phyloP scores from a whole-genome alignment of 108 stramenopile genomes.

The Cyclotella atomus region DNA sequence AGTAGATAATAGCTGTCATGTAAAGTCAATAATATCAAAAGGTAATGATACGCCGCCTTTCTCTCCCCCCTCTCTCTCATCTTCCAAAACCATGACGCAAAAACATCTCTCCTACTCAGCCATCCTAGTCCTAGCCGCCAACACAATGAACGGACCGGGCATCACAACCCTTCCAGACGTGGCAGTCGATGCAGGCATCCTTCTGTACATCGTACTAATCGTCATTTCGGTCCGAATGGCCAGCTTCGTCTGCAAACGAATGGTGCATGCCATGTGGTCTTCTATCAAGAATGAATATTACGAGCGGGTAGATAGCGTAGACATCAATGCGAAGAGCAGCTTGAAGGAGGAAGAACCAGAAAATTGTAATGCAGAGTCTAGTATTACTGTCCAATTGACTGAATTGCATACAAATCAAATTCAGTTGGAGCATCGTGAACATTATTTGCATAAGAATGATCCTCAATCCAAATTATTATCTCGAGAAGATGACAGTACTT shows the following conservation, averaged over 20 bases:
- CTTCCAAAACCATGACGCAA: slow-evolving; percentile 15
- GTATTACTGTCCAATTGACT: slow-evolving; percentile 12
- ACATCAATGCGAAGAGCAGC: background rate
- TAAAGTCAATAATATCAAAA: too few relatives aligned
- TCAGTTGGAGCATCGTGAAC: background rate
- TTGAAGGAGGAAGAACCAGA: slow-evolving; percentile 7
- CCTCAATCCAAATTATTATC: too few relatives aligned
- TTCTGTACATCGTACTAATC: slow-evolving; percentile 32
- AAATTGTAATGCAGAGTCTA: slow-evolving; percentile 20
- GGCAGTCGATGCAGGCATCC: slow-evolving; percentile 29
- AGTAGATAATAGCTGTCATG: too few relatives aligned
- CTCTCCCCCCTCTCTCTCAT: too few relatives aligned
- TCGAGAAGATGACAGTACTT: too few relatives aligned
- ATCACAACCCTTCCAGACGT: slow-evolving; percentile 44
- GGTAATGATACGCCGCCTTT: too few relatives aligned
- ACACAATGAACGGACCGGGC: slow-evolving; percentile 50
- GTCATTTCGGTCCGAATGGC: slow-evolving; percentile 30
- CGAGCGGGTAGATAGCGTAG: background rate
- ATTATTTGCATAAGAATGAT: background rate
- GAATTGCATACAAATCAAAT: slow-evolving; percentile 8
- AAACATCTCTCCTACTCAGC: slow-evolving; percentile 37
- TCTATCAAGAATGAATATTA: too few relatives aligned
- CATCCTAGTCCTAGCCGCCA: slow-evolving; percentile 41
- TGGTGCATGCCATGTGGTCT: slow-evolving; percentile 48
- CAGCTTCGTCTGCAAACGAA: slow-evolving; percentile 29